A percentile compares a stretch with the other conserved stretches of the same genome.
These are phyloP conservation scores for Biscutella laevigata DNA, from an alignment of 441 rosid species.

Conservation along the genomic window DNA sequence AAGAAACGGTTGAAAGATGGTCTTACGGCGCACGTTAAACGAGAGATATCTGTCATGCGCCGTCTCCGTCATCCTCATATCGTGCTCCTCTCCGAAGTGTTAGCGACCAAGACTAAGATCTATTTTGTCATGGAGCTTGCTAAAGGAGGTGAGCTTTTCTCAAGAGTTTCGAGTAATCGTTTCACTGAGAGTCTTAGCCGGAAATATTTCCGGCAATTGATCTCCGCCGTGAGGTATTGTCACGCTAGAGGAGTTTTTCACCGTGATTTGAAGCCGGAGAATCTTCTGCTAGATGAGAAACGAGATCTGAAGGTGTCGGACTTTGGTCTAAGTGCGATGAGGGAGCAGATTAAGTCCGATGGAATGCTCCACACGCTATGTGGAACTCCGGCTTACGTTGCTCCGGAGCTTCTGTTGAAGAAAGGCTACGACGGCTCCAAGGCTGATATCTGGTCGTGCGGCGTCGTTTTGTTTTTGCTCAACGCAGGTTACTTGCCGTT, in stretches of 20 bases:
- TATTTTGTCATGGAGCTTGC: constrained; percentile 33
- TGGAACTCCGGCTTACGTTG: too few species aligned
- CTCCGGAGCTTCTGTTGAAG: constrained; percentile 60
- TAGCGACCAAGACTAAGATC: constrained; percentile 31
- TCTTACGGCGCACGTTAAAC: constrained; percentile 31
- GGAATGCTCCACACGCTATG: constrained; percentile 59
- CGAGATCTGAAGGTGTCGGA: constrained; percentile 31
- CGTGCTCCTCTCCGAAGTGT: constrained; percentile 28
- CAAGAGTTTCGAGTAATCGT: constrained; percentile 30
- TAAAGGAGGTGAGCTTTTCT: constrained; percentile 30
- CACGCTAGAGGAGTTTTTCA: constrained; percentile 34
- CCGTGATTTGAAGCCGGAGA: constrained; percentile 38
- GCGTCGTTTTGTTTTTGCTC: constrained; percentile 49
- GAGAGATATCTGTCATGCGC: constrained; percentile 36
- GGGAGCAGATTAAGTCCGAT: constrained; percentile 36
- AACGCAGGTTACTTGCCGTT: constrained; percentile 63
- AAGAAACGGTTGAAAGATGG: constrained; percentile 31
- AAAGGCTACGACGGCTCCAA: constrained; percentile 63
- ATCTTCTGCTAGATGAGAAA: constrained; percentile 32
- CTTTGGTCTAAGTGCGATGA: constrained; percentile 41
- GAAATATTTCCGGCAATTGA: constrained; percentile 37
- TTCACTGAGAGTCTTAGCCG: constrained; percentile 43
- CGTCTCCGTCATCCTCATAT: constrained; percentile 29
- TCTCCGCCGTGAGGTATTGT: constrained; percentile 44
- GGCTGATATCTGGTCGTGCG: constrained; percentile 60